Evolutionary conservation across 208 protist species (phyloP).

Genomic region (Leishmania tropica): DNA sequence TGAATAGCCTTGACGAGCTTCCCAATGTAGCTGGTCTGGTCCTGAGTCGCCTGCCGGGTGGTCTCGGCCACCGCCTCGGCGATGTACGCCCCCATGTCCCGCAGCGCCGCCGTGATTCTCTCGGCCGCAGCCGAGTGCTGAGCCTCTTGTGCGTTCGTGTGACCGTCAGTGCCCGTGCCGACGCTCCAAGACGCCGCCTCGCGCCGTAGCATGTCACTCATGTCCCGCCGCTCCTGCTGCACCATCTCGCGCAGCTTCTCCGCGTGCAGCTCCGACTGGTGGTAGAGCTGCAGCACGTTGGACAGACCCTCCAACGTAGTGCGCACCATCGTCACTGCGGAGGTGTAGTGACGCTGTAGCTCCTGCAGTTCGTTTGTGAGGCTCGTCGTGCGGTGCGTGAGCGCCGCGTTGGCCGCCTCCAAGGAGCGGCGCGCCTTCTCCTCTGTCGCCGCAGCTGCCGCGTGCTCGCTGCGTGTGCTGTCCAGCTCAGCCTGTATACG

Average conservation of each 20-base stretch:
- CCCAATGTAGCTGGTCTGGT: constrained; percentile 53
- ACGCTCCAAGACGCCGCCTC: constrained; percentile 36
- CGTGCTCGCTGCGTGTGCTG: constrained; percentile 12
- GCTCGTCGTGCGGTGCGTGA: constrained; percentile 39
- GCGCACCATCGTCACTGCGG: constrained; percentile 44
- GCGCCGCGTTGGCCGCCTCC: constrained; percentile 46
- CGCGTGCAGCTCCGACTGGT: constrained; percentile 43
- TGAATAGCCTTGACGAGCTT: constrained; percentile 53
- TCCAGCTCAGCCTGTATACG: constrained; percentile 21
- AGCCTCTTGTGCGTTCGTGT: constrained; percentile 7
- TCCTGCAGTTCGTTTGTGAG: constrained; percentile 33
- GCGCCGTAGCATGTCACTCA: constrained; percentile 59
- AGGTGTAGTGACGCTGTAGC: constrained; percentile 50
- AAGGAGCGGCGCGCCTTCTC: constrained; percentile 26
- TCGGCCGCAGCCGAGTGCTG: constrained; percentile 28
- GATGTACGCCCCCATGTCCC: constrained; percentile 54
- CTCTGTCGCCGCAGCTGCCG: constrained; percentile 1
- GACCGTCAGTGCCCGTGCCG: not conserved
- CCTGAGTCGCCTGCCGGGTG: constrained; percentile 32
- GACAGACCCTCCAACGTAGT: constrained; percentile 43
- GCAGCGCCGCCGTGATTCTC: constrained; percentile 31
- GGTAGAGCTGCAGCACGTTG: constrained; percentile 46
- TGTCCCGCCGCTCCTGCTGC: constrained; percentile 50
- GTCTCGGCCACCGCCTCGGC: constrained; percentile 42
- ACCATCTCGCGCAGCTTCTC: constrained; percentile 54